phyloP scores from a whole-genome alignment of 306 rosid genomes.

The Dryas octopetala region DNA sequence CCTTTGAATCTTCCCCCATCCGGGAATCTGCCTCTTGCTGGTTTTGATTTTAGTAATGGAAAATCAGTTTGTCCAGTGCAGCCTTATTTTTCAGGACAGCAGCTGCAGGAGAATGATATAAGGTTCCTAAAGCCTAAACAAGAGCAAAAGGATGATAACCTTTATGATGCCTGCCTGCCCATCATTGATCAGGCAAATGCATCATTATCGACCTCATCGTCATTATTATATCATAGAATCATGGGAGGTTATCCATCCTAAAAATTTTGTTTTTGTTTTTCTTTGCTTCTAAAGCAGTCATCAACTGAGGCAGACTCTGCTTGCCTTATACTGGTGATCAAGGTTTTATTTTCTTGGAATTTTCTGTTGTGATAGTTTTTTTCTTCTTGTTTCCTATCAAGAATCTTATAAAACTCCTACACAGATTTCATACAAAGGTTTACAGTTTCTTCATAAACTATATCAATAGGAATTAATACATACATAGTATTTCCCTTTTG shows the following conservation, averaged over 20 bases:
- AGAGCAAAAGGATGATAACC: constrained; percentile 56
- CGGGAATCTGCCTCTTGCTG: constrained; percentile 43
- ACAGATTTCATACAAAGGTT: constrained; percentile 32
- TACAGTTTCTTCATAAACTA: constrained; percentile 8
- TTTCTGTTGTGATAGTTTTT: background rate
- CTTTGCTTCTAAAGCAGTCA: constrained; percentile 1
- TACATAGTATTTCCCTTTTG: background rate
- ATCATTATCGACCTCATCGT: constrained; percentile 37
- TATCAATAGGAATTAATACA: background rate
- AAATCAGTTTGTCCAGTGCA: constrained; percentile 44
- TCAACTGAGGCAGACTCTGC: constrained; percentile 18
- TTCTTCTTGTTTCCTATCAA: background rate
- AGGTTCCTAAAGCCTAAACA: constrained; percentile 66
- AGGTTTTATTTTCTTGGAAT: constrained; percentile 11
- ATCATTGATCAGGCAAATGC: constrained; percentile 46
- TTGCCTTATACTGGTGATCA: constrained; percentile 15
- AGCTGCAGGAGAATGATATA: constrained; percentile 44
- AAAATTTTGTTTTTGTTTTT: background rate
- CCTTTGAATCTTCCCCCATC: constrained; percentile 57
- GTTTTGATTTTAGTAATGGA: constrained; percentile 41
- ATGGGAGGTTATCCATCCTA: constrained; percentile 57
- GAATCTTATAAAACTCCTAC: constrained; percentile 16
- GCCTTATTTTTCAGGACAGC: constrained; percentile 60
- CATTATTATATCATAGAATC: constrained; percentile 41
- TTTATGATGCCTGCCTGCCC: constrained; percentile 41